These are phyloP conservation scores for Cladosporium sp. DNA, from an alignment of 2,329 filamentous ascomycete genomes.

Conservation along the genomic window DNA sequence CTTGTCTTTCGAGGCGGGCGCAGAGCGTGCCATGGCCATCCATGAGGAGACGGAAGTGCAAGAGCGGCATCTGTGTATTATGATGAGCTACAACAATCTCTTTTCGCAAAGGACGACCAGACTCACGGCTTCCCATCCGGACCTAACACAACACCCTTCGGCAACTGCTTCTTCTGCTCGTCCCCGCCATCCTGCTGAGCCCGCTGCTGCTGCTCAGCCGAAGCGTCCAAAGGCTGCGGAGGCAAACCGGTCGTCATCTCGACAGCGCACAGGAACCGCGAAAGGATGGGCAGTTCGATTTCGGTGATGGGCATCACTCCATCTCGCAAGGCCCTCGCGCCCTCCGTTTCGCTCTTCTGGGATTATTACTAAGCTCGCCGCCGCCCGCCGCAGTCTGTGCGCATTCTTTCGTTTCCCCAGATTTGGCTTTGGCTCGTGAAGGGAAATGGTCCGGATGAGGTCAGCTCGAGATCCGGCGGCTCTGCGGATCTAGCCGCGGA, in stretches of 20 bases:
- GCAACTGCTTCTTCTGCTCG: slow-evolving; percentile 45
- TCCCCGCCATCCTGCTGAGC: slow-evolving; percentile 18
- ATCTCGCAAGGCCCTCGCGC: neutral
- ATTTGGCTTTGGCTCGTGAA: neutral
- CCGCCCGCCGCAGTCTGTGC: slow-evolving; percentile 4
- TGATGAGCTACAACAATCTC: neutral
- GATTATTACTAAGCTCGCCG: slow-evolving; percentile 5
- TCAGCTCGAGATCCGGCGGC: neutral
- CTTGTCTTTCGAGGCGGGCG: slow-evolving; percentile 29
- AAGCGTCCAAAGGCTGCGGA: slow-evolving; percentile 30
- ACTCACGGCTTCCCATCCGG: slow-evolving; percentile 80
- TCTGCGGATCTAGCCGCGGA: slow-evolving; percentile 5
- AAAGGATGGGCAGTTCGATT: slow-evolving; percentile 33
- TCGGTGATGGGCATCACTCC: slow-evolving; percentile 31
- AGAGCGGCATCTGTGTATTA: slow-evolving; percentile 56
- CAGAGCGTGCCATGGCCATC: slow-evolving; percentile 51
- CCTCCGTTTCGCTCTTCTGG: neutral
- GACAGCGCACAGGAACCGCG: slow-evolving; percentile 33
- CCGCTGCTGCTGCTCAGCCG: slow-evolving; percentile 21
- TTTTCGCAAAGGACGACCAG: neutral
- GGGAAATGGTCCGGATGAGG: neutral
- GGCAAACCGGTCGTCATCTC: slow-evolving; percentile 33
- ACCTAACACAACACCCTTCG: slow-evolving; percentile 68
- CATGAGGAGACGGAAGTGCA: slow-evolving; percentile 60
- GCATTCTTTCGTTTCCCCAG: neutral